These are phyloP conservation scores for Cunninghamia lanceolata DNA, from an alignment of 75 land plant genomes.

Conservation along the genomic window DNA sequence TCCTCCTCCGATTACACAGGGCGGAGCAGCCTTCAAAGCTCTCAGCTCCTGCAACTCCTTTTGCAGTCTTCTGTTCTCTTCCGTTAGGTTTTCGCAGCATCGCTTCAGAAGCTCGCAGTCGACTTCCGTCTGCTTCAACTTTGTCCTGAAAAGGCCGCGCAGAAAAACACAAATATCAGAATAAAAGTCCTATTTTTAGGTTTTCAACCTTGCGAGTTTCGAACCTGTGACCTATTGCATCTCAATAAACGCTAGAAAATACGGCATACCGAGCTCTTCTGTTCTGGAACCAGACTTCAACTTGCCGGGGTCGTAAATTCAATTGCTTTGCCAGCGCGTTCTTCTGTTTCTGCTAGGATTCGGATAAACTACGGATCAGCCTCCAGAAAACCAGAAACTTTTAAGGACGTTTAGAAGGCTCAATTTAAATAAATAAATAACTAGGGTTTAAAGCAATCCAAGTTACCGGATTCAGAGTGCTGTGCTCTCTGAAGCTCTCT, in stretches of 20 bases:
- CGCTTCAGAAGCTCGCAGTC: conserved; percentile 90
- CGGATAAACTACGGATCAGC: not conserved
- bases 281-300: conserved; percentile 99
- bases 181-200: not conserved
- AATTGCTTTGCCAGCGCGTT: conserved; percentile 84
- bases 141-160: conserved; percentile 42
- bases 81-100: conserved; percentile 82
- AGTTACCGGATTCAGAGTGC: conserved; percentile 47
- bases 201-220: not conserved
- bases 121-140: conserved; percentile 91
- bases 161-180: not conserved
- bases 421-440: not conserved
- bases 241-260: not conserved
- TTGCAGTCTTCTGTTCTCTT: conserved; percentile 79
- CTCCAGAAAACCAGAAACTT: not conserved
- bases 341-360: conserved; percentile 78
- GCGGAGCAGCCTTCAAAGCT: conserved; percentile 61
- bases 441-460: not conserved
- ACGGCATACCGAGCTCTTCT: conserved; percentile 73
- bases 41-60: conserved; percentile 86
- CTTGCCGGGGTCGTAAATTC: conserved; percentile 87
- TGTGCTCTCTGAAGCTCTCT: conserved; percentile 50
- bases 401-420: not conserved
- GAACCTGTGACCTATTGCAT: not conserved
- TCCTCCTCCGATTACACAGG: conserved; percentile 8